A percentile compares a stretch with the other conserved stretches of the same genome.
These are phyloP conservation scores for Panicum miliaceum DNA, from an alignment of 176 grass and related monocot genomes.

Conservation along the genomic window DNA sequence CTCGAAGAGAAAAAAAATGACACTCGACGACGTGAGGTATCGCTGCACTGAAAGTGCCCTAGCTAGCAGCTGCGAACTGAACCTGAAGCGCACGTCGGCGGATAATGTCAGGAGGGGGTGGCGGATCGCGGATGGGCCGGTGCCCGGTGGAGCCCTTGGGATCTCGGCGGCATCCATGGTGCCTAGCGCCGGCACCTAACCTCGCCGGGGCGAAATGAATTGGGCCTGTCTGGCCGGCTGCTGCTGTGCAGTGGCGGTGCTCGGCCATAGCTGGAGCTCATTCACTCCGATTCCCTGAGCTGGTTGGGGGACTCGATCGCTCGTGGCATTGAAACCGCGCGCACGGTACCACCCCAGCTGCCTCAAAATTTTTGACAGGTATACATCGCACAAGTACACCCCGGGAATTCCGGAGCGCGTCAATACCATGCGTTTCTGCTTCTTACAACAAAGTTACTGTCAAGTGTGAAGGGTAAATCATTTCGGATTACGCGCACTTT, in stretches of 20 bases:
- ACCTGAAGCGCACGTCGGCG: neutral
- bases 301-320: neutral
- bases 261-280: conserved; percentile 14
- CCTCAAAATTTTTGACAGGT: neutral
- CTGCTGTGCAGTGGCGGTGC: neutral
- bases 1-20: no score
- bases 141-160: neutral
- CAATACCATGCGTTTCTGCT: neutral
- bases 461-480: no score
- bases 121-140: neutral
- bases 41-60: neutral
- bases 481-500: neutral
- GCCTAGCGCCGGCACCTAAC: neutral
- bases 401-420: no score
- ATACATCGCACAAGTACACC: neutral
- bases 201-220: neutral
- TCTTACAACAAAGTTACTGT: neutral
- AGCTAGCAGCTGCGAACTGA: neutral
- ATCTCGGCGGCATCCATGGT: neutral
- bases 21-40: neutral
- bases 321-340: neutral
- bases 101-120: neutral
- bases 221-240: conserved; percentile 15
- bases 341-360: conserved; percentile 17
- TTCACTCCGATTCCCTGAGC: conserved; percentile 19